These are phyloP conservation scores for Marasmius tenuissimus DNA, from an alignment of 1,284 basidiomycete genomes.

Conservation along the genomic window DNA sequence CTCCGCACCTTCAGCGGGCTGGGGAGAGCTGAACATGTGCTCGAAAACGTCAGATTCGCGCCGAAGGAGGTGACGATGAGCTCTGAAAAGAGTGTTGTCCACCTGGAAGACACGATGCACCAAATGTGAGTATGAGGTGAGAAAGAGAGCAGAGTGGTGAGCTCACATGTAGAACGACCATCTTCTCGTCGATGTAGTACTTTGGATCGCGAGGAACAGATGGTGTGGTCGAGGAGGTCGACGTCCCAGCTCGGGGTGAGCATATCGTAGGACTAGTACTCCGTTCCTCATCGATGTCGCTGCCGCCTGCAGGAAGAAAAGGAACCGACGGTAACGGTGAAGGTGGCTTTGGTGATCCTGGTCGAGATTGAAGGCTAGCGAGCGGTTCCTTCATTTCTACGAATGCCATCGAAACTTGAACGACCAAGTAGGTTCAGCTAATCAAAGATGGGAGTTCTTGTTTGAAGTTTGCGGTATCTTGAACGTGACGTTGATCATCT, in stretches of 20 bases:
- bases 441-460: too few species aligned
- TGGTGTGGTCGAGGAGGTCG: background rate
- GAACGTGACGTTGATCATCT: too few species aligned
- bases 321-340: too few species aligned
- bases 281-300: background rate
- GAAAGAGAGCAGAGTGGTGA: background rate
- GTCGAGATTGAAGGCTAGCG: too few species aligned
- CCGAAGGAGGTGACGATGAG: slow-evolving; percentile 35
- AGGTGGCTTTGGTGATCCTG: too few species aligned
- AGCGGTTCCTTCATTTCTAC: too few species aligned
- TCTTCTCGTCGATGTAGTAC: slow-evolving; percentile 20
- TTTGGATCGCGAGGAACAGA: background rate
- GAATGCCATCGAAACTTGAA: too few species aligned
- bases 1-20: slow-evolving; percentile 17
- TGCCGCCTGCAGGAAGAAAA: too few species aligned
- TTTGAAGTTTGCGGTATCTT: too few species aligned
- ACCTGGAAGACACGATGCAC: slow-evolving; percentile 23
- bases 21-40: slow-evolving; percentile 23
- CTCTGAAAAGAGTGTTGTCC: slow-evolving; percentile 32
- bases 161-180: slow-evolving; percentile 21
- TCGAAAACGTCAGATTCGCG: slow-evolving; percentile 35
- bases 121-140: background rate
- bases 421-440: too few species aligned
- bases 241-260: background rate
- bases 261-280: background rate